Percentiles rank a stretch among this genome's conserved stretches.
Evolutionary conservation across 805 yeast genomes (phyloP).

Genomic region (Nematodospora valgi): DNA sequence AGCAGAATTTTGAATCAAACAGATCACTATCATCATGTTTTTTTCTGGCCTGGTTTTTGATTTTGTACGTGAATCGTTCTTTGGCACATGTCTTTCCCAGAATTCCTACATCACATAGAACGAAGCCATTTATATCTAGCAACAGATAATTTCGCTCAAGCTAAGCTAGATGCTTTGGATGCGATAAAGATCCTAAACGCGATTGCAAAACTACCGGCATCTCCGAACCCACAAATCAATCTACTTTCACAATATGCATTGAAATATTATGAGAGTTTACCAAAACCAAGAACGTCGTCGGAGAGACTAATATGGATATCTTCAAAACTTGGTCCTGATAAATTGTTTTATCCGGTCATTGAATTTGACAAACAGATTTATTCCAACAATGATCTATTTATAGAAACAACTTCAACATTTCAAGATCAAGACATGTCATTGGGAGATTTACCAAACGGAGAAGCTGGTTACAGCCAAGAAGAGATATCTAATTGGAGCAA

Average conservation of each 20-base stretch:
- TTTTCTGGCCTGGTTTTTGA: conserved; percentile 1
- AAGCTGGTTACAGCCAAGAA: conserved; percentile 8
- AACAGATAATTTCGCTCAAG: conserved; percentile 12
- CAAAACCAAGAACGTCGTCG: conserved; percentile 4
- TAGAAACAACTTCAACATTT: neutral
- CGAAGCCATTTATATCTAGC: conserved; percentile 13
- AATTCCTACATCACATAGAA: conserved; percentile 14
- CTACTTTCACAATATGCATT: conserved; percentile 19
- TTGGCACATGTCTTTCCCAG: neutral
- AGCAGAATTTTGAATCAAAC: neutral
- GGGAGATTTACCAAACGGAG: conserved; percentile 13
- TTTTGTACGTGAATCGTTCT: neutral
- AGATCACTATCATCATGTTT: neutral
- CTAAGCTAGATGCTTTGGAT: conserved; percentile 19
- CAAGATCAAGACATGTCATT: conserved; percentile 7
- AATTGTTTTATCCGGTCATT: conserved; percentile 19
- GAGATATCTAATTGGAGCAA: conserved; percentile 44
- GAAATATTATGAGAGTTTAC: conserved; percentile 17
- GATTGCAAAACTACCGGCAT: conserved; percentile 10
- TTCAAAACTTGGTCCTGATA: conserved; percentile 15
- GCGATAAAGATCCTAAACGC: conserved; percentile 23
- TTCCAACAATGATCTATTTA: conserved; percentile 10
- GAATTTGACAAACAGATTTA: conserved; percentile 12
- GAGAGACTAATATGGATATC: conserved; percentile 26
- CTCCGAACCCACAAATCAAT: conserved; percentile 4